Evolutionary conservation across 1,284 basidiomycete genomes (phyloP), one percentile per base, ranked within the genome.

Genomic region (Puccinia horiana): DNA sequence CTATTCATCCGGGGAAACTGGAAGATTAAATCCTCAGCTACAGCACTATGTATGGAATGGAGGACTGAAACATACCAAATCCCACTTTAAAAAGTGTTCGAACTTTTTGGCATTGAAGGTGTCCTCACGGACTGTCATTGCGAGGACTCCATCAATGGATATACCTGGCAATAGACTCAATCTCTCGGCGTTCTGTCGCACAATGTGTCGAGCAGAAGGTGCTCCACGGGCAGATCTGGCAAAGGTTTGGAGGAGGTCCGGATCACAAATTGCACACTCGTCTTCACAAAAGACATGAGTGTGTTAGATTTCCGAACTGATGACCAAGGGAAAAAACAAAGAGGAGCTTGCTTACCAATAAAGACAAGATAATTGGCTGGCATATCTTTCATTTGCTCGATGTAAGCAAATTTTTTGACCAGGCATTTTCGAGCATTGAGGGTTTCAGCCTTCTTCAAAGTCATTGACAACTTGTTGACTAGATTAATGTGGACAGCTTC

Each of bases 1-100:
- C n/a, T 18, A 37, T 76, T 76, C 74, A 76, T 76, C 4, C 29
- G 44, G n/a, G 74, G 74, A 6, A 76, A 52, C 74, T 76, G 58
- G 32, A 54, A 58, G 32, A 56, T 32, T 20, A 35, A 35, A 40
- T 58, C 8, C 9, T 29, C 9, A 58, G 9, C 9, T n/a, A n/a
- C n/a, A 18, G 14, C 29, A 18, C 2, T 14, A 47, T 1, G 11
- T 11, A 1, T n/a, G 56, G 23, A 58, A 11, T 6, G 8, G 32
- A 8, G 32, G 37, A 32, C 29, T 20, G 14, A 1, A 23, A 65
- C 73, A 23, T 16, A 76, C 73, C 73, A 76, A 11, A 23, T 56
- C 56, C 49, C 35, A 58, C 37, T 76, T 54, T 5, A 58, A 56
- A 32, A 76, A 76, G 9, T 35, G 18, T 58, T 54, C 23, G 26